A percentile compares a stretch with the other conserved stretches of the same genome.
phyloP scores from a whole-genome alignment of 108 stramenopile genomes.

The Nitzschia inconspicua region DNA sequence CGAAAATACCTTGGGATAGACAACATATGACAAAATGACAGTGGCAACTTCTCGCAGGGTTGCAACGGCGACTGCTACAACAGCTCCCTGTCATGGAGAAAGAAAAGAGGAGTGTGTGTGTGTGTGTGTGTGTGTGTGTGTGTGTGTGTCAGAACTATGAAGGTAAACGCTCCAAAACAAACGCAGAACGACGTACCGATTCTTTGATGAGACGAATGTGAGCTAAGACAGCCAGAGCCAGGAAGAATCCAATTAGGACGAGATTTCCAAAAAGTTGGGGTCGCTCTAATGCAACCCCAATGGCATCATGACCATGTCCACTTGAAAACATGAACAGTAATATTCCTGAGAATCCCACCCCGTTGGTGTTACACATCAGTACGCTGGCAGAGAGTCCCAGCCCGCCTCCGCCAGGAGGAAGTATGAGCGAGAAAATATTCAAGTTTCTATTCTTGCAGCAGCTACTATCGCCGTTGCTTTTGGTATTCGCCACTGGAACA shows the following conservation, averaged over 20 bases:
- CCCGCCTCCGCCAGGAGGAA: conserved; percentile 5
- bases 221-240: conserved; percentile 56
- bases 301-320: conserved; percentile 18
- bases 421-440: background rate
- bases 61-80: conserved; percentile 57
- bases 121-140: too few species aligned
- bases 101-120: too few species aligned
- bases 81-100: too few species aligned
- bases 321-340: conserved; percentile 29
- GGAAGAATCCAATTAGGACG: conserved; percentile 37
- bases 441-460: too few species aligned
- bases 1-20: conserved; percentile 47
- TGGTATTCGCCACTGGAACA: conserved; percentile 6
- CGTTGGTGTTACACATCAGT: conserved; percentile 68
- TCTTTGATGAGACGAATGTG: conserved; percentile 56
- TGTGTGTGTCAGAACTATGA: too few species aligned
- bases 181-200: too few species aligned
- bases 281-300: conserved; percentile 13
- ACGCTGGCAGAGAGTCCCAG: conserved; percentile 41
- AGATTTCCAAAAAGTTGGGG: conserved; percentile 51
- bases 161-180: too few species aligned
- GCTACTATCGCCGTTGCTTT: too few species aligned
- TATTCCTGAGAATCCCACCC: conserved; percentile 44
- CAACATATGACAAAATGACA: conserved; percentile 46
- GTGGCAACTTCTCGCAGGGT: conserved; percentile 51